Base-by-base conservation (phyloP, 1,139 yeast genomes). In the Geotrichum aggregatum region DNA sequence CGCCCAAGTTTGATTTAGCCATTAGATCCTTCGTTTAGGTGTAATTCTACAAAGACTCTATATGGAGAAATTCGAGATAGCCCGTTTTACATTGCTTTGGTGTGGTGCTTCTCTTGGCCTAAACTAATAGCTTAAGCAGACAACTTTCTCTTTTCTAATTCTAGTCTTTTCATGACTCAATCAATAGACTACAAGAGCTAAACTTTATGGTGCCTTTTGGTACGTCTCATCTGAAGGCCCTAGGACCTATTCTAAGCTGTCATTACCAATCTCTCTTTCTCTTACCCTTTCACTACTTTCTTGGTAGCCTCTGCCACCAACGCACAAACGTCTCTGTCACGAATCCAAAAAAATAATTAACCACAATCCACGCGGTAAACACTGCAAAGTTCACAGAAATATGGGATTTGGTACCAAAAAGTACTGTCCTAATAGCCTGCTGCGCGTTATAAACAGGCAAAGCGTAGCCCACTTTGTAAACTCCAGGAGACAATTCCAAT, bases 391-490 rank as follows among this genome's bases (percentile, higher is more conserved):
- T 76, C 56, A 80, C 64, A 5, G 87, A 87, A 62, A 84, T 58
- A 18, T 75, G 63, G 1, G 80, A 80, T 62, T 76, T 80, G 66
- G 79, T 76, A 61, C 80, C 70, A 58, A 81, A 76, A 54, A 84
- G 73, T 16, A 83, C 73, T 2, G 83, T 83, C 61, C 78, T 76
- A 59, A 73, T 72, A 19, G 80, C 72, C 55, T 79, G 82, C 48
- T 74, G 76, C 0, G 81, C 76, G 58, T 83, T 82, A 62, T 76
- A 78, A 60, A 84, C 74, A 0, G 91, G 91, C 69, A 82, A 69
- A 28, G 78, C 83, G 62, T 82, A 82, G 6, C 89, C 88, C 64
- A 77, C 81, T 46, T 80, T 68, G 66, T 76, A 84, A 57, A 83
- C 80, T 19, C 65, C 61, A 2, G 80, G 79, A 36, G 72, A 66